Percentiles rank a stretch among this genome's conserved stretches.
Conservation (phyloP, 306 rosid genomes). For the Pachyrhizus erosus region DNA sequence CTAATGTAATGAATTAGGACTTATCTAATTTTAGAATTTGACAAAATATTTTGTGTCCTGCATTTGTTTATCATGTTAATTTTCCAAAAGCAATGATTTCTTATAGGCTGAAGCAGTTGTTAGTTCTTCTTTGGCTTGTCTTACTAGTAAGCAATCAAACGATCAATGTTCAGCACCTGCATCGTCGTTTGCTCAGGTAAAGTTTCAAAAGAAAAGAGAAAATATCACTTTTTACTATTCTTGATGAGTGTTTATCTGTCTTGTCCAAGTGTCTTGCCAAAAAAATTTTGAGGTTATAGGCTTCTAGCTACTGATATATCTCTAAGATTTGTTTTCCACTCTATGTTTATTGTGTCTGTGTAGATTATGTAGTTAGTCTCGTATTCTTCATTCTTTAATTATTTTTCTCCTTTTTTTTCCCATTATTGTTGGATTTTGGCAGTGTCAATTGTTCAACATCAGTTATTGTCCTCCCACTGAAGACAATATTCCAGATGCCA, state of each 20-base stretch:
- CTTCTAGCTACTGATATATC: no score
- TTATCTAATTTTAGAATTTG: background rate
- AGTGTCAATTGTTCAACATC: no score
- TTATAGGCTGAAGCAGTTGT: constrained; percentile 76
- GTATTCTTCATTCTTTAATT: constrained; percentile 21
- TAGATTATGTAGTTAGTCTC: constrained; percentile 26
- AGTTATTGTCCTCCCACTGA: no score
- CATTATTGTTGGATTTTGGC: no score
- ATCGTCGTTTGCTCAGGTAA: constrained; percentile 67
- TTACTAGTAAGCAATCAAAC: constrained; percentile 54
- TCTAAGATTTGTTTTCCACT: no score
- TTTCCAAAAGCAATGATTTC: background rate
- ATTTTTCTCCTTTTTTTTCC: background rate
- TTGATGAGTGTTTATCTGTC: no score
- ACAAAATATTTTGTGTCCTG: background rate
- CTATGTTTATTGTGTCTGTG: no score
- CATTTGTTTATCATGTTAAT: background rate
- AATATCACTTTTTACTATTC: no score
- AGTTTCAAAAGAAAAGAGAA: no score
- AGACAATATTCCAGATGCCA: no score
- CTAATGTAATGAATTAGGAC: constrained; percentile 54
- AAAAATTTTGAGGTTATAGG: background rate
- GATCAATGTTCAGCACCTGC: constrained; percentile 43
- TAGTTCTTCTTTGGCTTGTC: constrained; percentile 72
- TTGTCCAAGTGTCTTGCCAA: background rate